Base-by-base conservation (phyloP, 768 basidiomycete species). In the Pholiota microspora region DNA sequence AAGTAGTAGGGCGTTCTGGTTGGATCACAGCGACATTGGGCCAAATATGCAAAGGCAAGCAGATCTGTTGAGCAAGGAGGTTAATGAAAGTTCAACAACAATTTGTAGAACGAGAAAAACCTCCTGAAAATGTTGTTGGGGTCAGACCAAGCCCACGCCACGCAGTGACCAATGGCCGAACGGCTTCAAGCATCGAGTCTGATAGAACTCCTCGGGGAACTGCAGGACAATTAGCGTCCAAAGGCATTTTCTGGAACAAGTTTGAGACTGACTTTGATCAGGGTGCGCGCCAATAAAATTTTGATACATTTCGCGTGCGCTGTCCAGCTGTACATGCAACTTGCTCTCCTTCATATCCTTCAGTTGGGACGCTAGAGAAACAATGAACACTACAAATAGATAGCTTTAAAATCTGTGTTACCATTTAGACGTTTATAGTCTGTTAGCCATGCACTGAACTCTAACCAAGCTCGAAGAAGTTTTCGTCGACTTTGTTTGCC, bases 1-100 rank as follows among this genome's bases (percentile, higher is more conserved):
- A 89, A 92, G 66, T 91, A 88, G 12, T 71, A 65, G 3, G 82
- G 59, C 0, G 89, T 92, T 32, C 76, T 70, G 2, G 69, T 72
- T 27, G 89, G 89, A 62, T 92, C 84, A 67, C 92, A 94, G 55
- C 89, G 86, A 64, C 84, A 88, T 67, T 93, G 89, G 0, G 89
- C 85, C 52, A 85, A 69, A 62, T 93, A 94, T 0, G 85, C 89
- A 65, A 90, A 92, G n/a, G 74, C 73, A 50, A 94, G 76, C 10
- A 90, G 72, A 21, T 88, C 91, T 93, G 27, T 45, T n/a, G 10
- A 40, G 24, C 27, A 24, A 13, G 34, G 25, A 36, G 45, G 55
- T 57, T 31, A 48, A 45, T 45, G 40, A 21, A 12, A 29, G 12
- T 18, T 35, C 8, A 28, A 55, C n/a, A 32, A 45, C 8, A 18